Percentiles rank a stretch among this genome's conserved stretches.
phyloP scores from a whole-genome alignment of 805 yeast species.

The Scheffersomyces stipitis region DNA sequence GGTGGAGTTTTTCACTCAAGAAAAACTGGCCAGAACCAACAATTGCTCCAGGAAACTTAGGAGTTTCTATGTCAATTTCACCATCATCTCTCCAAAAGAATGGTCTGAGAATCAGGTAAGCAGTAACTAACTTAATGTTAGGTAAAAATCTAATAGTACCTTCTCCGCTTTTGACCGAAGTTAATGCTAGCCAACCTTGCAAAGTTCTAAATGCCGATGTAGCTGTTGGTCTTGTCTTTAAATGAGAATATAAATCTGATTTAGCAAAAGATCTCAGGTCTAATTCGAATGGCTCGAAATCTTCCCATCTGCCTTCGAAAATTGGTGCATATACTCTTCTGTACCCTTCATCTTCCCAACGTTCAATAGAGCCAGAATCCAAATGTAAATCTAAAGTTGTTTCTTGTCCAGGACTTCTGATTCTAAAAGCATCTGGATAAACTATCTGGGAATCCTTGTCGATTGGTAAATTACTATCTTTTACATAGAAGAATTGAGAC shows the following conservation, averaged over 20 bases:
- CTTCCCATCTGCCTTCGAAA: conserved; percentile 41
- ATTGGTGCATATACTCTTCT: conserved; percentile 33
- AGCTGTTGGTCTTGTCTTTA: no score
- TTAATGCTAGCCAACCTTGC: conserved; percentile 46
- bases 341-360: conserved; percentile 47
- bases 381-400: conserved; percentile 36
- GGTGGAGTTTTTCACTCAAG: conserved; percentile 25
- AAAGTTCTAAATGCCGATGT: conserved; percentile 38
- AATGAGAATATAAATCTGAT: conserved; percentile 29
- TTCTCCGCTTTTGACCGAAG: conserved; percentile 33
- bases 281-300: conserved; percentile 39
- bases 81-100: conserved; percentile 33
- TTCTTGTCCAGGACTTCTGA: conserved; percentile 37
- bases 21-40: conserved; percentile 37
- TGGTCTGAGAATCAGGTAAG: conserved; percentile 41
- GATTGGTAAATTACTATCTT: conserved; percentile 21
- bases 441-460: conserved; percentile 30
- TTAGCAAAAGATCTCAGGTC: conserved; percentile 31
- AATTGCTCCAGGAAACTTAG: conserved; percentile 37
- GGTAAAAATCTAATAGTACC: conserved; percentile 42
- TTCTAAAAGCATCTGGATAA: conserved; percentile 42
- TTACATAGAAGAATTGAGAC: conserved; percentile 26
- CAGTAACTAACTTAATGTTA: conserved; percentile 30
- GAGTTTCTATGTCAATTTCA: conserved; percentile 26
- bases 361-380: conserved; percentile 42